Evolutionary conservation across 2,329 filamentous ascomycete species (phyloP).

Genomic region (Pseudocercospora cruenta): DNA sequence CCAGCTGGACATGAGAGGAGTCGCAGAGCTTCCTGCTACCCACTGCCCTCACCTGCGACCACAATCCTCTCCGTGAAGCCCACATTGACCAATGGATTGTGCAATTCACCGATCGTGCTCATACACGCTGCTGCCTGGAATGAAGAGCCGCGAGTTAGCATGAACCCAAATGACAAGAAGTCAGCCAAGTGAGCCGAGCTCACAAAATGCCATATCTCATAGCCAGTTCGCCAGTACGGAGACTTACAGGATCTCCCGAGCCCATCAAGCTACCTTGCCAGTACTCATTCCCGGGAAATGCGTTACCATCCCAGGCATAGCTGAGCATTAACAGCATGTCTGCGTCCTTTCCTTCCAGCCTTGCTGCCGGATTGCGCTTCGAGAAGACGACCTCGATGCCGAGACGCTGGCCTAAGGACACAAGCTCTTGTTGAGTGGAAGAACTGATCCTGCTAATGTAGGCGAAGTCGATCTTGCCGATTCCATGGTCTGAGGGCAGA

Average conservation of each 20-base stretch:
- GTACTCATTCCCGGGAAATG: slow-evolving; percentile 42
- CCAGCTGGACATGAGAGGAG: no score
- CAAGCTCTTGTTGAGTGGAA: slow-evolving; percentile 11
- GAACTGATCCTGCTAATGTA: slow-evolving; percentile 29
- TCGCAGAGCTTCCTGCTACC: not conserved
- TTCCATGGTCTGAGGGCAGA: slow-evolving; percentile 22
- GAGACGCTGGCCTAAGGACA: slow-evolving; percentile 13
- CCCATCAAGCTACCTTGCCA: slow-evolving; percentile 35
- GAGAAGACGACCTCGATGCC: slow-evolving; percentile 35
- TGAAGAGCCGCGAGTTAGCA: not conserved
- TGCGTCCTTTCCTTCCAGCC: slow-evolving; percentile 24
- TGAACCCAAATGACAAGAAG: not conserved
- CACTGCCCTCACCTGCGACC: not conserved
- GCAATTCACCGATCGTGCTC: slow-evolving; percentile 40
- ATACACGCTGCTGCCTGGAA: slow-evolving; percentile 36
- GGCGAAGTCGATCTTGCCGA: slow-evolving; percentile 38
- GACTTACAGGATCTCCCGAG: slow-evolving; percentile 30
- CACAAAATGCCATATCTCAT: not conserved
- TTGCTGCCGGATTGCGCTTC: slow-evolving; percentile 35
- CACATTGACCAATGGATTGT: slow-evolving; percentile 39
- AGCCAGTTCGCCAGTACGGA: no score
- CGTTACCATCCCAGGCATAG: slow-evolving; percentile 42
- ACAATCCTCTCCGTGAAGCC: slow-evolving; percentile 23
- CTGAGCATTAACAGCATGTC: slow-evolving; percentile 35
- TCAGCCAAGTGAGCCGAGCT: not conserved